Evolutionary conservation across 202 grass and related monocot species (phyloP), one percentile per base, ranked within the genome.

Genomic region (Panicum virgatum): DNA sequence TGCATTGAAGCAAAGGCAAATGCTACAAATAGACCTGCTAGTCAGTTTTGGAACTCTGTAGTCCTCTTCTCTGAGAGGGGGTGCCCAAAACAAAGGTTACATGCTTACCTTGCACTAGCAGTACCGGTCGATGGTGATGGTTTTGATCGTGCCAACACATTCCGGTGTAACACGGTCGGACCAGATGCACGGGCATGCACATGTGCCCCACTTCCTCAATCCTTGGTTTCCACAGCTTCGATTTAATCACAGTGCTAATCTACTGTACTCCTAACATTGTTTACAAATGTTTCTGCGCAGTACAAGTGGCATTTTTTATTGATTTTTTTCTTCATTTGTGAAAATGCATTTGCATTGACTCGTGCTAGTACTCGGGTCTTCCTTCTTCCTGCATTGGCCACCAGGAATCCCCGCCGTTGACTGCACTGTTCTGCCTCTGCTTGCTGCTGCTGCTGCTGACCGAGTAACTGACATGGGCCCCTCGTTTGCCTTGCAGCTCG

Each of bases 401-500:
- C 3, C 7, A 6, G 50, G 1, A 20, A 2, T 53, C 18, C 3
- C 16, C 19, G 20, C 18, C 43, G 9, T 52, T 66, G 32, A 53
- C 76, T 40, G 13, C 20, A 7, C 7, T 46, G 19, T 43, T 5
- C 13, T 53, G 29, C 0, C 1, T 30, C 58, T 23, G 11, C 5
- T 6, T 40, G 9, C 20, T 69, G 20, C n/a, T n/a, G n/a, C n/a
- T n/a, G n/a, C 37, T 22, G 22, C 8, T 45, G n/a, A 25, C 6
- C 4, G 40, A 45, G 7, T 70, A 9, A 72, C 85, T 87, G 42
- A 87, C 85, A 16, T 58, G 79, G 80, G 27, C 56, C 14, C 1
- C 5, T 45, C 20, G 5, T 19, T 64, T 48, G 26, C 8, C 12
- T 80, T 71, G 71, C 87, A 89, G 87, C 77, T 53, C 51, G 76